These are phyloP conservation scores for Mycocentrospora acerina DNA, from an alignment of 2,329 filamentous ascomycete genomes.

Conservation along the genomic window DNA sequence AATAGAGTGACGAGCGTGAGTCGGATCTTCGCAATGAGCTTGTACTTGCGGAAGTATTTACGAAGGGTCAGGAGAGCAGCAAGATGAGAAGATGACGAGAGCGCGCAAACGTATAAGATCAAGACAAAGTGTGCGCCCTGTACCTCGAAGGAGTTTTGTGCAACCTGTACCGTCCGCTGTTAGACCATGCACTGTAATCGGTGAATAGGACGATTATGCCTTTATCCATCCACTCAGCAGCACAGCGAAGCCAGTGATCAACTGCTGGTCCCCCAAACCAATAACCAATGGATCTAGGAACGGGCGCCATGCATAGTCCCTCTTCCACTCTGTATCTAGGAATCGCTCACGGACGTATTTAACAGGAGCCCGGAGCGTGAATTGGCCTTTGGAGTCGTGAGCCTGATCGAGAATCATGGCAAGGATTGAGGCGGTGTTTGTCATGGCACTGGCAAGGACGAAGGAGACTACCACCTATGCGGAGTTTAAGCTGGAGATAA, in stretches of 20 bases:
- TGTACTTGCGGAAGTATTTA: constrained; percentile 33
- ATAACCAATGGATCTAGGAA: constrained; percentile 37
- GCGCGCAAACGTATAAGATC: constrained; percentile 33
- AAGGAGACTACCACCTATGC: constrained; percentile 33
- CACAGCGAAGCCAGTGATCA: constrained; percentile 35
- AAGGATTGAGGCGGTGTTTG: constrained; percentile 30
- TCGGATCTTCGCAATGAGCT: constrained; percentile 30
- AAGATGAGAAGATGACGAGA: constrained; percentile 35
- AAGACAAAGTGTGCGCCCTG: constrained; percentile 35
- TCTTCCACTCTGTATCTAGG: constrained; percentile 31
- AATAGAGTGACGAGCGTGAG: constrained; percentile 31
- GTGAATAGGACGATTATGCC: constrained; percentile 5
- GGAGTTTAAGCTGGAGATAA: neutral
- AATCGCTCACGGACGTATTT: constrained; percentile 26
- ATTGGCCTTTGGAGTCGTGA: constrained; percentile 27
- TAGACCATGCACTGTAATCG: neutral
- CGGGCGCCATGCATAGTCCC: constrained; percentile 31
- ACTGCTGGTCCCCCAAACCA: constrained; percentile 33
- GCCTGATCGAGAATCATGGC: constrained; percentile 37
- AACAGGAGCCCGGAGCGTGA: constrained; percentile 20
- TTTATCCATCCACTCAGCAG: constrained; percentile 36
- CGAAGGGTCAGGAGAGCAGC: constrained; percentile 35
- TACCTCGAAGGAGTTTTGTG: constrained; percentile 26
- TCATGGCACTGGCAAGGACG: constrained; percentile 32
- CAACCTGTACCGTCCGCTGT: constrained; percentile 15